Conservation (phyloP, 2,329 filamentous ascomycete species). For the Corniculantispora saksenae region DNA sequence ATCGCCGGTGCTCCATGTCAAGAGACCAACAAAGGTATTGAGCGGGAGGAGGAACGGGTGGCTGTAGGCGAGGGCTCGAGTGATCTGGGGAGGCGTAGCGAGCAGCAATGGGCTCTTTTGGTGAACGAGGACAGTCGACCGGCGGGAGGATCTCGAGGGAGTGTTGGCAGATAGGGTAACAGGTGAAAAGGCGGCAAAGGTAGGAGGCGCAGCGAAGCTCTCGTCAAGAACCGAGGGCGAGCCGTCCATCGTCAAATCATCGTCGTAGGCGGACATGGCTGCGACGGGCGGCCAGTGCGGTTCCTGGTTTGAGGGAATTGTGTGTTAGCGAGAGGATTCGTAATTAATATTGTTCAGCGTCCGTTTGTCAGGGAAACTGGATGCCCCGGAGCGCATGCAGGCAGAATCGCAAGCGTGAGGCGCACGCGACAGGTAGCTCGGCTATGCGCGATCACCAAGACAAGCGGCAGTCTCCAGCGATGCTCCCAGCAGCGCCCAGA, state of each 20-base stretch:
- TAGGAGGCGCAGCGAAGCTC: conserved; percentile 55
- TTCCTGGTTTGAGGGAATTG: not conserved
- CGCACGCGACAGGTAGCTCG: conserved; percentile 4
- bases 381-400: not conserved
- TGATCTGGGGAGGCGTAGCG: conserved; percentile 92
- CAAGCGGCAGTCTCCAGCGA: not conserved
- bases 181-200: conserved; percentile 88
- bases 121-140: conserved; percentile 91
- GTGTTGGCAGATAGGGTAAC: conserved; percentile 70
- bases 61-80: conserved; percentile 89
- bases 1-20: conserved; percentile 93
- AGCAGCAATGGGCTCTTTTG: conserved; percentile 93
- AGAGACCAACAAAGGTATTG: conserved; percentile 78
- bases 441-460: not conserved
- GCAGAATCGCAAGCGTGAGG: not conserved
- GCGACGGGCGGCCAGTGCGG: conserved; percentile 16
- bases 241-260: conserved; percentile 29
- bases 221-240: conserved; percentile 26
- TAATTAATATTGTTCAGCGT: not conserved
- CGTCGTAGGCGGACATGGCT: conserved; percentile 31
- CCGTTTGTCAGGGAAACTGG: not conserved
- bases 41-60: conserved; percentile 90
- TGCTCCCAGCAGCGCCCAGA: not conserved
- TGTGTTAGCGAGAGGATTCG: not conserved
- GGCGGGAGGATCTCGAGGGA: conserved; percentile 62